These are phyloP conservation scores for Aureobasidium sp. DNA, from an alignment of 2,329 filamentous ascomycete species.

Conservation along the genomic window DNA sequence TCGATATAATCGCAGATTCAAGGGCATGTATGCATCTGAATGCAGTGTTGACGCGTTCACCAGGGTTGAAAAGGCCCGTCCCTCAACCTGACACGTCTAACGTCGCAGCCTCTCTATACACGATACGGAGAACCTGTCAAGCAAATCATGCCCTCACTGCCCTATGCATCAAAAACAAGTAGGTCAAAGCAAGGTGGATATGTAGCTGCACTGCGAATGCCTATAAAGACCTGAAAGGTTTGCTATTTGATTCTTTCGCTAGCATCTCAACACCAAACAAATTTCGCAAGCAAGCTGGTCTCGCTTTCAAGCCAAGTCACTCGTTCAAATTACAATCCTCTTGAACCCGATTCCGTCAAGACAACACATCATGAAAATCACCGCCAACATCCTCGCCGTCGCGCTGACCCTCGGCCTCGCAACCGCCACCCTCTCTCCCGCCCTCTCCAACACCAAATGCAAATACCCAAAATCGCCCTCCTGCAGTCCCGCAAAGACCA, in stretches of 20 bases:
- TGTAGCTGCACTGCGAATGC: neutral
- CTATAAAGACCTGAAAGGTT: neutral
- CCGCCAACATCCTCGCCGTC: conserved; percentile 9
- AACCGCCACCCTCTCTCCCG: conserved; percentile 32
- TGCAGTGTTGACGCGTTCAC: neutral
- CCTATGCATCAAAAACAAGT: neutral
- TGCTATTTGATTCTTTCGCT: neutral
- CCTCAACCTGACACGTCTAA: neutral
- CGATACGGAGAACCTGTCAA: neutral
- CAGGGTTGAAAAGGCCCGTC: neutral
- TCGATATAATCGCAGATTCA: neutral
- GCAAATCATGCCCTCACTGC: neutral
- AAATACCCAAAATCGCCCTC: conserved; percentile 24
- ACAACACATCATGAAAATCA: neutral
- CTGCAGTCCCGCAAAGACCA: conserved; percentile 29
- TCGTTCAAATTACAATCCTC: neutral
- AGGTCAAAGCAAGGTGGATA: neutral
- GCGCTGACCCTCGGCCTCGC: conserved; percentile 17
- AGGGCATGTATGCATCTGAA: neutral
- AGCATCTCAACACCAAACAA: neutral
- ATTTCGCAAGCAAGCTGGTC: neutral
- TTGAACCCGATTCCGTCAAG: neutral
- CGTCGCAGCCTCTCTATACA: conserved; percentile 4
- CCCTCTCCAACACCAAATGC: conserved; percentile 33
- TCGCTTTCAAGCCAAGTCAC: neutral